Conservation (phyloP, 345 rosid species). For the Lepidium didymum region DNA sequence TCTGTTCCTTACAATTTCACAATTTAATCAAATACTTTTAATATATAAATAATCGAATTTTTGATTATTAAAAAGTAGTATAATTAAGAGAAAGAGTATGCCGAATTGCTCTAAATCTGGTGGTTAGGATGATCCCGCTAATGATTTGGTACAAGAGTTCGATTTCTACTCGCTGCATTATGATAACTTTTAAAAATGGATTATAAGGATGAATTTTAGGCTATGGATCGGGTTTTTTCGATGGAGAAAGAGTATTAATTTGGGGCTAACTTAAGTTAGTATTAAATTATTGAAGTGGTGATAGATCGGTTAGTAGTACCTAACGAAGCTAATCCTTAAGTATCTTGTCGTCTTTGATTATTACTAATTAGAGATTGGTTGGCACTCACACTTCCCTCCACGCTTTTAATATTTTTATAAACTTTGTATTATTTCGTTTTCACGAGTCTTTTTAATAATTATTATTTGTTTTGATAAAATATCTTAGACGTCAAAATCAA, state of each 20-base stretch:
- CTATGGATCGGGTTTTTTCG: too few species aligned
- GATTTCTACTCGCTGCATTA: too few species aligned
- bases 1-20: conserved; percentile 5
- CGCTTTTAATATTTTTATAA: conserved; percentile 1
- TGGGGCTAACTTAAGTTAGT: conserved; percentile 5
- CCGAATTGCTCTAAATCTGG: too few species aligned
- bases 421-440: conserved; percentile 18
- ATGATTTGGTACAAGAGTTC: too few species aligned
- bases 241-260: neutral
- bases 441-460: conserved; percentile 5
- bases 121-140: too few species aligned
- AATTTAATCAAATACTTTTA: neutral
- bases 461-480: neutral
- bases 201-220: too few species aligned
- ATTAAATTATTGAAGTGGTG: conserved; percentile 22
- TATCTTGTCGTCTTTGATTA: conserved; percentile 29
- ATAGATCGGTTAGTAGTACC: conserved; percentile 32
- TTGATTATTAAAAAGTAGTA: neutral
- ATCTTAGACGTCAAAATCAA: conserved; percentile 8
- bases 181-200: too few species aligned
- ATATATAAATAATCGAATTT: neutral
- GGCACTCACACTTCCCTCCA: conserved; percentile 26
- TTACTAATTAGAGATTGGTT: conserved; percentile 20
- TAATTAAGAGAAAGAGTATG: too few species aligned
- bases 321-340: conserved; percentile 28